Conservation (phyloP, 352 stramenopile species). For the Phytophthora sp. region DNA sequence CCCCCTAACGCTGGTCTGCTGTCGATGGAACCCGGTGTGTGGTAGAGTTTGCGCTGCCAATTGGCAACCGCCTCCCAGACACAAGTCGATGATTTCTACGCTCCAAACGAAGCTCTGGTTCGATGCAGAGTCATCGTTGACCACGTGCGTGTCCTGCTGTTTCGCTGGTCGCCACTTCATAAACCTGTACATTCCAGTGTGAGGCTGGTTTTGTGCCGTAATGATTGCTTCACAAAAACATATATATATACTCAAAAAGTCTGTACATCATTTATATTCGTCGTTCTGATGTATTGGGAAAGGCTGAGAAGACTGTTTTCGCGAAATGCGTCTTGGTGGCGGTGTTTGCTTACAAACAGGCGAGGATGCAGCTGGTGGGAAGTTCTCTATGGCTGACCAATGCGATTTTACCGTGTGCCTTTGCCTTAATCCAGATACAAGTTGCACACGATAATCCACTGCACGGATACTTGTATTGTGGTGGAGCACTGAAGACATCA, state of each 20-base stretch:
- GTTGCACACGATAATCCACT: neutral
- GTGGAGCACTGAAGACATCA: slow-evolving; percentile 8
- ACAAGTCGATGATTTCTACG: slow-evolving; percentile 14
- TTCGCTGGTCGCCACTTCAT: slow-evolving; percentile 19
- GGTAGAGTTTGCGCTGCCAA: neutral
- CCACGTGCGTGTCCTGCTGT: no score
- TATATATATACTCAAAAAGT: no score
- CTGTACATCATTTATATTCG: no score
- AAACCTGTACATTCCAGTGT: slow-evolving; percentile 3
- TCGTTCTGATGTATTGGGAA: no score
- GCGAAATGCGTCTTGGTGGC: slow-evolving; percentile 18
- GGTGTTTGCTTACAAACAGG: slow-evolving; percentile 9
- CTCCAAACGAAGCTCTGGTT: no score
- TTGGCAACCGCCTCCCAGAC: slow-evolving; percentile 1
- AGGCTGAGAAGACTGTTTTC: slow-evolving; percentile 22
- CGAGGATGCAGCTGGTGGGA: slow-evolving; percentile 12
- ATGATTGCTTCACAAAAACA: slow-evolving; percentile 12
- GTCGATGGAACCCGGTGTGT: slow-evolving; percentile 8
- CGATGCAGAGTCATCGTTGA: slow-evolving; percentile 11
- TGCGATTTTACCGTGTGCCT: no score
- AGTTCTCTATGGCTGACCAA: slow-evolving; percentile 11
- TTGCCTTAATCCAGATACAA: slow-evolving; percentile 18
- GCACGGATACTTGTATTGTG: neutral
- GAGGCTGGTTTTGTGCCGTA: neutral
- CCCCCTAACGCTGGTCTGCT: neutral